Evolutionary conservation across 331 rosid species (phyloP), one percentile per base, ranked within the genome.

Genomic region (Stylosanthes scabra): DNA sequence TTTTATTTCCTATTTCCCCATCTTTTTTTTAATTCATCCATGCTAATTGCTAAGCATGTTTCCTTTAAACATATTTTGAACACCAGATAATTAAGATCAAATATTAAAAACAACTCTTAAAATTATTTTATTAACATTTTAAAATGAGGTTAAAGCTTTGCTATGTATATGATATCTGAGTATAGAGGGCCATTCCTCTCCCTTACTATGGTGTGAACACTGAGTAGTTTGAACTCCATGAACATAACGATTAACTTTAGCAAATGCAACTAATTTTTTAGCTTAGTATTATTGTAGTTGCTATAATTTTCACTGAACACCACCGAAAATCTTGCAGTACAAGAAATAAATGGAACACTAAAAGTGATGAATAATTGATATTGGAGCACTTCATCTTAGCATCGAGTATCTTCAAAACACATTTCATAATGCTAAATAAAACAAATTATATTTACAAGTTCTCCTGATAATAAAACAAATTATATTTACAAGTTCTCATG

Each of bases 401-500:
- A 20, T 41, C 7, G 6, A n/a, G 57, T 14, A 51, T 15, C 64
- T 39, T 11, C 29, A 15, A 59, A 15, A 59, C 80, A 58, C 14
- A 57, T 52, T 66, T 56, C 31, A 31, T 3, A 44, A 46, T 27
- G 66, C 57, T 44, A 75, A n/a, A n/a, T n/a, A n/a, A 65, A 56
- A 66, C 80, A 77, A 71, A 80, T 72, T 72, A 74, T 31, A 80
- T 83, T 67, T 72, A 78, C 84, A 86, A 61, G 64, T 80, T 78
- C 60, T 63, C 47, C 75, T 68, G 61, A 50, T 56, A 63, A 40
- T 71, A 69, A 8, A 10, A 51, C 63, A 68, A 63, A 37, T 70
- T 71, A 47, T 64, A n/a, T 37, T 56, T 47, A 16, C 78, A 47
- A 50, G 73, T 68, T 76, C 15, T 71, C 89, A 64, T 78, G 85